Percentiles rank a stretch among this genome's conserved stretches.
phyloP scores from a whole-genome alignment of 768 basidiomycete genomes.

The Tulasnella sp. region DNA sequence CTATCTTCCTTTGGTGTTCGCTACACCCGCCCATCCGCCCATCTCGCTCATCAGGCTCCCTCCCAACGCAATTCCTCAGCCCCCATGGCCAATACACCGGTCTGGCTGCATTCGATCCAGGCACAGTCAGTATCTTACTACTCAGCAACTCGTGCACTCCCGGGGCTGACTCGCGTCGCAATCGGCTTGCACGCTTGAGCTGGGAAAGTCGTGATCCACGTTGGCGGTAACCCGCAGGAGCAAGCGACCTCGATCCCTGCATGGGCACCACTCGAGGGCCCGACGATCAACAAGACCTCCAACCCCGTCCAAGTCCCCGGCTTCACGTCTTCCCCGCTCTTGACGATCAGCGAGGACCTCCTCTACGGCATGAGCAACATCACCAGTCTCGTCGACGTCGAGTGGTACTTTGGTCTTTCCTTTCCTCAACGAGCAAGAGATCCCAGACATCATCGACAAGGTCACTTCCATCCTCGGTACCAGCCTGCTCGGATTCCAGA shows the following conservation, averaged over 20 bases:
- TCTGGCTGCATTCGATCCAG: too few species aligned
- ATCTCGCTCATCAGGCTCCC: too few species aligned
- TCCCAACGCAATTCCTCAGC: too few species aligned
- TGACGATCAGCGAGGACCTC: constrained; percentile 40
- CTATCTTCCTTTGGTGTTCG: too few species aligned
- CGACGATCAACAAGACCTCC: constrained; percentile 49
- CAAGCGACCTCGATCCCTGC: constrained; percentile 46
- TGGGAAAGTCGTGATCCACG: constrained; percentile 58
- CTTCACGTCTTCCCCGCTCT: constrained; percentile 43
- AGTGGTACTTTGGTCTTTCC: constrained; percentile 40
- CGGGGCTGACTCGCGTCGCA: too few species aligned
- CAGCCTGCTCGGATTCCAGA: constrained; percentile 35
- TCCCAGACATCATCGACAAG: not conserved
- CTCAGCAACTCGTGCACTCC: too few species aligned
- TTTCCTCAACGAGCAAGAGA: constrained; percentile 28
- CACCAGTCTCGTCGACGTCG: constrained; percentile 33
- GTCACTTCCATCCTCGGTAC: constrained; percentile 1
- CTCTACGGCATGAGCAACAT: constrained; percentile 41
- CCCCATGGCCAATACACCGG: too few species aligned
- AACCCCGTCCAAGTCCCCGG: constrained; percentile 34
- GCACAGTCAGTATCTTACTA: too few species aligned
- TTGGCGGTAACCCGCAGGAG: constrained; percentile 81
- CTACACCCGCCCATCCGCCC: too few species aligned
- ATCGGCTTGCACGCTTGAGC: constrained; percentile 54
- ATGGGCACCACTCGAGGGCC: constrained; percentile 46